Conservation (phyloP, 2,329 filamentous ascomycete genomes). For the Pyrenophora tritici-repentis region DNA sequence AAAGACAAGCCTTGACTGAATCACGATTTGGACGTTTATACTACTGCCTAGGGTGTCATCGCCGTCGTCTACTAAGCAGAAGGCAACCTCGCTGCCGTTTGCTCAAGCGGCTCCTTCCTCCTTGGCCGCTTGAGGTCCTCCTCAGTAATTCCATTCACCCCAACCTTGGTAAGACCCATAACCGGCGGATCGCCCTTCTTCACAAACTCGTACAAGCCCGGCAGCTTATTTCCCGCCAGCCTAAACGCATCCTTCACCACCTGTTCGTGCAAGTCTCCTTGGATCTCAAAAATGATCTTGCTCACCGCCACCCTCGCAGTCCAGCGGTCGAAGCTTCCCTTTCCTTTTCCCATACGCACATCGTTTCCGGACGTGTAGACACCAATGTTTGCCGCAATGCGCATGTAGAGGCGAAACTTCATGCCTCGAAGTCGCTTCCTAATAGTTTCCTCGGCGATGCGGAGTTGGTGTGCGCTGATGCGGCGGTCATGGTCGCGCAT, state of each 20-base stretch:
- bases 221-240: constrained; percentile 91
- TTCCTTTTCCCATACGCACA: constrained; percentile 98
- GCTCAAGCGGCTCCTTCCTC: constrained; percentile 62
- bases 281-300: constrained; percentile 89
- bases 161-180: constrained; percentile 90
- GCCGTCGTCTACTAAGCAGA: constrained; percentile 27
- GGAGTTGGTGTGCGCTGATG: constrained; percentile 83
- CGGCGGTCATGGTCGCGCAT: constrained; percentile 93
- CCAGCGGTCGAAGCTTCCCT: constrained; percentile 97
- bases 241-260: constrained; percentile 92
- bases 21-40: constrained; percentile 6
- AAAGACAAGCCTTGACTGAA: too few species aligned
- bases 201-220: constrained; percentile 90
- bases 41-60: constrained; percentile 14
- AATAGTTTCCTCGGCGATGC: constrained; percentile 92
- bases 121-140: constrained; percentile 83
- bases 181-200: constrained; percentile 88
- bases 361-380: constrained; percentile 97
- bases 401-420: constrained; percentile 90
- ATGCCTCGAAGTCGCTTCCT: constrained; percentile 84
- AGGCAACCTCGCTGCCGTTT: constrained; percentile 71
- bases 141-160: constrained; percentile 72
- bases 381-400: constrained; percentile 88
- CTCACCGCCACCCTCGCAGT: constrained; percentile 86
- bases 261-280: constrained; percentile 91